These are phyloP conservation scores for Kurtzmaniella fragi DNA, from an alignment of 805 yeast genomes.

Conservation along the genomic window DNA sequence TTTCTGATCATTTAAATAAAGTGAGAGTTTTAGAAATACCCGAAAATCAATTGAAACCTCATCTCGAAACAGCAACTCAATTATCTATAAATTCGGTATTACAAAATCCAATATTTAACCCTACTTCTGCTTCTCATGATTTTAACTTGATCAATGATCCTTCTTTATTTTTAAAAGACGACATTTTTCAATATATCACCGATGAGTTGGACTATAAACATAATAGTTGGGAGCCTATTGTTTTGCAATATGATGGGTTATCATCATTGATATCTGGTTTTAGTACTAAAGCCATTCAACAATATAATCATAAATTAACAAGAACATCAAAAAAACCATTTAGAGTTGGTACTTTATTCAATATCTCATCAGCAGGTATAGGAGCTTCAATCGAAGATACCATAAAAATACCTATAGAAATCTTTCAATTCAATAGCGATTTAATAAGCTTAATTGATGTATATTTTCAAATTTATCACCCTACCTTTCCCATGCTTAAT, in stretches of 20 bases:
- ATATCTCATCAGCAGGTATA: conserved; percentile 11
- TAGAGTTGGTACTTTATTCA: conserved; percentile 20
- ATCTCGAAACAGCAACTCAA: too few species aligned
- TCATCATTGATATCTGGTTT: conserved; percentile 17
- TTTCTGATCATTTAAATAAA: too few species aligned
- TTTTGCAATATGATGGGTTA: conserved; percentile 16
- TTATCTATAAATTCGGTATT: neutral
- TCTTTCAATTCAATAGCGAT: conserved; percentile 13
- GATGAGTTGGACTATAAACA: conserved; percentile 9
- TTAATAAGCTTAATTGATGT: conserved; percentile 10
- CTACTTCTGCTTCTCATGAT: neutral
- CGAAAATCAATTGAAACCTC: too few species aligned
- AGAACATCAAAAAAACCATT: conserved; percentile 13
- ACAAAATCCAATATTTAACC: neutral
- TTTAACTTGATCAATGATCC: conserved; percentile 10
- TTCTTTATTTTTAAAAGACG: conserved; percentile 11
- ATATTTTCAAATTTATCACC: conserved; percentile 15
- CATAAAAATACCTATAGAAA: conserved; percentile 13
- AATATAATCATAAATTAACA: conserved; percentile 9
- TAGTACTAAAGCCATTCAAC: conserved; percentile 11
- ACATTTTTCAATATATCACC: conserved; percentile 19
- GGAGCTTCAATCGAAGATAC: conserved; percentile 6
- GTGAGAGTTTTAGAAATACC: too few species aligned
- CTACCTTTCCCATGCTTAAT: conserved; percentile 20
- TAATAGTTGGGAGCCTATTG: conserved; percentile 13